phyloP scores from a whole-genome alignment of 2,329 filamentous ascomycete species.

The Penicillium sp. region DNA sequence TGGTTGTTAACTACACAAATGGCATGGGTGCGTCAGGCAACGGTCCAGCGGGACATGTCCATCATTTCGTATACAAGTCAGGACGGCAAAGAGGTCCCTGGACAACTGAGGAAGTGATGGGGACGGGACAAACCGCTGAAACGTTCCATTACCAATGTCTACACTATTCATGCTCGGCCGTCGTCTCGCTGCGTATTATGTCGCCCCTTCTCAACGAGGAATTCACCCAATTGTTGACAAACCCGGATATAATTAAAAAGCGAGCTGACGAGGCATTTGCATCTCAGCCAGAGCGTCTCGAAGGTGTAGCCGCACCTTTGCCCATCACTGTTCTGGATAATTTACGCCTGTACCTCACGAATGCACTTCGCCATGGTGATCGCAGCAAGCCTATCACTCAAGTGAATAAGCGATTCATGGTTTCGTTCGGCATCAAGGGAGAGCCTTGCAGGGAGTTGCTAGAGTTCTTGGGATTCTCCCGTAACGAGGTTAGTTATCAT shows the following conservation, averaged over 20 bases:
- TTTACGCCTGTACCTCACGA: slow-evolving; percentile 60
- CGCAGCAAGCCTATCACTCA: slow-evolving; percentile 57
- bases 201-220: slow-evolving; percentile 53
- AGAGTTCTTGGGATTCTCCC: slow-evolving; percentile 58
- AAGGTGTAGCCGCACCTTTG: slow-evolving; percentile 52
- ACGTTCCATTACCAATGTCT: slow-evolving; percentile 60
- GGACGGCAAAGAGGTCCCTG: slow-evolving; percentile 29
- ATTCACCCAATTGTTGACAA: slow-evolving; percentile 54
- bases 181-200: slow-evolving; percentile 54
- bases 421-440: slow-evolving; percentile 61
- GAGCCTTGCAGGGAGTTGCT: slow-evolving; percentile 57
- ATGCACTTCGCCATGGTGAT: slow-evolving; percentile 54
- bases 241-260: slow-evolving; percentile 52
- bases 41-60: slow-evolving; percentile 52
- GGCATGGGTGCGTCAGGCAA: slow-evolving; percentile 42
- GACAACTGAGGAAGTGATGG: slow-evolving; percentile 22
- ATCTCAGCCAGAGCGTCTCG: slow-evolving; percentile 54
- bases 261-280: slow-evolving; percentile 56
- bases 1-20: slow-evolving; percentile 56
- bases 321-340: slow-evolving; percentile 58
- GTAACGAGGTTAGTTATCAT: slow-evolving; percentile 39
- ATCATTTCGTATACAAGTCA: slow-evolving; percentile 58
- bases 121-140: slow-evolving; percentile 42
- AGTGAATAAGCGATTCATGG: slow-evolving; percentile 64
- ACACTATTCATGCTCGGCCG: slow-evolving; percentile 55